Evolutionary conservation across 768 basidiomycete genomes (phyloP).

Genomic region (Wakefieldia striispora): DNA sequence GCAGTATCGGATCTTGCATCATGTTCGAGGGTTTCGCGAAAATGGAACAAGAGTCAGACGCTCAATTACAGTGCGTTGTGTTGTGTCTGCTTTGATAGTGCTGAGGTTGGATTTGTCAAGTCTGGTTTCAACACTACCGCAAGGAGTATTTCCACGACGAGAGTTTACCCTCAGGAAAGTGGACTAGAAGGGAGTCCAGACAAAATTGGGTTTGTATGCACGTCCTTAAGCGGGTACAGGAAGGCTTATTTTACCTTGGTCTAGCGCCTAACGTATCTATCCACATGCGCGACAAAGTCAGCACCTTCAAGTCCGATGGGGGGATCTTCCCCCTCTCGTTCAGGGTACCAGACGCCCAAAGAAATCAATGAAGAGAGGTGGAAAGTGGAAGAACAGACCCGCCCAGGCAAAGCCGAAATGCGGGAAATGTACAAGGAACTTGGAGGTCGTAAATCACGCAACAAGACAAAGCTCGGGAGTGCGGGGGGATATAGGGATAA

Average conservation of each 20-base stretch:
- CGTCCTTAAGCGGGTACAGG: constrained; percentile 1
- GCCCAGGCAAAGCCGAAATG: constrained; percentile 81
- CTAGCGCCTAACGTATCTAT: constrained; percentile 51
- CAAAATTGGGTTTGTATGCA: constrained; percentile 69
- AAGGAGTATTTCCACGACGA: constrained; percentile 85
- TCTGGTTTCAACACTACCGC: constrained; percentile 93
- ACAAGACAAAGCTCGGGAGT: constrained; percentile 73
- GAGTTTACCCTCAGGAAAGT: constrained; percentile 76
- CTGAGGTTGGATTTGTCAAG: constrained; percentile 38
- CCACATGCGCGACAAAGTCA: constrained; percentile 40
- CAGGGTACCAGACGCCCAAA: constrained; percentile 73
- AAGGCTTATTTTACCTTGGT: constrained; percentile 1
- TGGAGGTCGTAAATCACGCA: constrained; percentile 76
- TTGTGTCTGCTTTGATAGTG: background rate
- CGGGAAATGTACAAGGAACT: constrained; percentile 89
- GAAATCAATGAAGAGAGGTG: constrained; percentile 80
- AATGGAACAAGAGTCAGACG: constrained; percentile 88
- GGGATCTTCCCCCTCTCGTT: constrained; percentile 48
- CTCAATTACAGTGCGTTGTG: constrained; percentile 75
- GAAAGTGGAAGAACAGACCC: constrained; percentile 48
- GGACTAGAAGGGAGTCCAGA: constrained; percentile 93
- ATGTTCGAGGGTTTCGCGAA: constrained; percentile 78
- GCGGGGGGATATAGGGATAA: constrained; percentile 64
- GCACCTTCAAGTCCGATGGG: constrained; percentile 44
- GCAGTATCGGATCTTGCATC: constrained; percentile 64